Conservation (phyloP, 1,139 yeast species). For the Lodderomyces orthopsilosis region DNA sequence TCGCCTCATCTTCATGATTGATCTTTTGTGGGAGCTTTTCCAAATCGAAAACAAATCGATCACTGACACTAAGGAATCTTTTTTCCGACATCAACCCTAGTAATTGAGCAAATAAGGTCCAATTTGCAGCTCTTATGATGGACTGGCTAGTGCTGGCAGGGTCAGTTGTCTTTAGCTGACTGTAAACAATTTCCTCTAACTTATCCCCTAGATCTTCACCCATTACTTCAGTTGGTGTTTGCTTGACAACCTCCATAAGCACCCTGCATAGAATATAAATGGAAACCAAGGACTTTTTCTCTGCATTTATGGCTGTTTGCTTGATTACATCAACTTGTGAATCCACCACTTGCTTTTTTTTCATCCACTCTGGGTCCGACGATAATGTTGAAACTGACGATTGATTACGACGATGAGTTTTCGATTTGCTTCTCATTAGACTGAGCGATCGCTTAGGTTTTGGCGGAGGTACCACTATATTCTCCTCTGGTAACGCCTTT, state of each 20-base stretch:
- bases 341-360: conserved; percentile 28
- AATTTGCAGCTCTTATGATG: conserved; percentile 80
- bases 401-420: conserved; percentile 39
- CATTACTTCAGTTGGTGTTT: conserved; percentile 67
- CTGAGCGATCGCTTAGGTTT: conserved; percentile 40
- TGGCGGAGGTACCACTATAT: conserved; percentile 14
- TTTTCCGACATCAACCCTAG: conserved; percentile 88
- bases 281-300: conserved; percentile 79
- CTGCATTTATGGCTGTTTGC: conserved; percentile 77
- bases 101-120: conserved; percentile 89
- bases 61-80: conserved; percentile 84
- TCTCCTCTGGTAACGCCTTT: conserved; percentile 15
- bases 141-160: conserved; percentile 64
- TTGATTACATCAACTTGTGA: conserved; percentile 56
- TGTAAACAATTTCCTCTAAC: conserved; percentile 89
- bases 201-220: conserved; percentile 82
- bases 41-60: conserved; percentile 86
- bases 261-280: conserved; percentile 92
- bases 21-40: conserved; percentile 69
- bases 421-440: conserved; percentile 40
- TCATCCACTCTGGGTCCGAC: conserved; percentile 16
- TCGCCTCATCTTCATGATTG: conserved; percentile 61
- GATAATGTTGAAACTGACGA: conserved; percentile 19
- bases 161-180: conserved; percentile 85
- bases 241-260: conserved; percentile 86